Evolutionary conservation across 2,329 filamentous ascomycete species (phyloP), one percentile per base, ranked within the genome.

Genomic region (Grosmannia huntii): DNA sequence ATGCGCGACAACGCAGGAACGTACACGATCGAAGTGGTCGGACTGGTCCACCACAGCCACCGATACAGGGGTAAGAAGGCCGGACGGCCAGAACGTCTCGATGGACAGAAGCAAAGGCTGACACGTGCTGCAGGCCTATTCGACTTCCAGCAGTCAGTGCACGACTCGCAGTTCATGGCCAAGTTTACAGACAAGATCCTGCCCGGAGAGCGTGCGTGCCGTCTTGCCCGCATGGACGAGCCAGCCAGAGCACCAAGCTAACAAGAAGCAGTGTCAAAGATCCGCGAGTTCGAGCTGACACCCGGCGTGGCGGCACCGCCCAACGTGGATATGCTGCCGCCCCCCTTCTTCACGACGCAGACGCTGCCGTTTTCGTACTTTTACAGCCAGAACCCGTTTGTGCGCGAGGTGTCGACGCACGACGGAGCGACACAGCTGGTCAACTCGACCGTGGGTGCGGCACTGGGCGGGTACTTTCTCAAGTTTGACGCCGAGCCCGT

Each of bases 301-400:
- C 77, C 84, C 28, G 79, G 78, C 50, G 82, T 82, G 65, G 82
- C 85, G 27, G 72, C 75, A 27, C 75, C 75, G 2, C 73, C 76
- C 33, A 77, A 84, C 55, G 80, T 84, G 38, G 87, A 92, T 64
- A 80, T 95, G 51, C 80, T 92, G 46, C 89, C 89, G 14, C 89
- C 90, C 0, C 88, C 90, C 0, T 79, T 83, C n/a, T 89, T 90
- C 69, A 85, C 87, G 2, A 83, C 86, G 58, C 83, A 85, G 68
- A 80, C 81, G 16, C 74, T 92, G 38, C 88, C 88, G 3, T 91
- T 90, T 71, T 85, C 82, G 66, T 88, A 85, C 70, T 84, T 84
- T 62, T 96, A 95, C 71, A 85, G 87, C 44, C 92, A 96, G 71
- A 96, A 96, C 61, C 82, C 87, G 0, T 86, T 86, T 57, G 86